Percentiles rank a stretch among this genome's conserved stretches.
phyloP scores from a whole-genome alignment of 192 early-diverging fungal genomes.

The Linnemannia exigua region DNA sequence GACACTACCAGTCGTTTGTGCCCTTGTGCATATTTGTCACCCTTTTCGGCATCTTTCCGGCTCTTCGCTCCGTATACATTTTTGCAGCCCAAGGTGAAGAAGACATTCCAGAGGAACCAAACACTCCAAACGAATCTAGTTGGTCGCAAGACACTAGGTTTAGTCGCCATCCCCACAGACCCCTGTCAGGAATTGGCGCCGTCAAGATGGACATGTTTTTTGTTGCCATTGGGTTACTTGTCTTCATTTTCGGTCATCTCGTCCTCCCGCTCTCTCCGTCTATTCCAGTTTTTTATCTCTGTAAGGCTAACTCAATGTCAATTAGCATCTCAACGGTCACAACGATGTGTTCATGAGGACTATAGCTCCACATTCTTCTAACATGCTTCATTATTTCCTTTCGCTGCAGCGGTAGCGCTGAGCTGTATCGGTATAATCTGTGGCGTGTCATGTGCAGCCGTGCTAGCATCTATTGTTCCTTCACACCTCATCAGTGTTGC shows the following conservation, averaged over 20 bases:
- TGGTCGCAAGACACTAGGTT: neutral
- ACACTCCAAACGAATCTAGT: neutral
- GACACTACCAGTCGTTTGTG: neutral
- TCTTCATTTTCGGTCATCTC: neutral
- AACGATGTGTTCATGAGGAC: neutral
- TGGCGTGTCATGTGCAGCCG: neutral
- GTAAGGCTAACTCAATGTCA: neutral
- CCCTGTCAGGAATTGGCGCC: neutral
- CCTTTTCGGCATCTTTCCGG: neutral
- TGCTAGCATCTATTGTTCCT: conserved; percentile 11
- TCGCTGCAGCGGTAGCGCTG: neutral
- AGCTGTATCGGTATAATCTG: neutral
- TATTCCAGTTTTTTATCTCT: neutral
- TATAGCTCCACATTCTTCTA: neutral
- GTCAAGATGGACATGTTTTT: conserved; percentile 14
- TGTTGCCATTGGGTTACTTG: neutral
- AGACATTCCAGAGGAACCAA: neutral
- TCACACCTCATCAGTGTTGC: conserved; percentile 1
- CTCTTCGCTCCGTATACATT: neutral
- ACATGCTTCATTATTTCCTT: neutral
- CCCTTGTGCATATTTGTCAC: neutral
- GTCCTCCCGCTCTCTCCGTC: neutral
- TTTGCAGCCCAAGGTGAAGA: neutral
- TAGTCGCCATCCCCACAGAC: neutral
- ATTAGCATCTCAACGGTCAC: neutral